These are phyloP conservation scores for Echites panduratus DNA, from an alignment of 257 asterid species.

Conservation along the genomic window DNA sequence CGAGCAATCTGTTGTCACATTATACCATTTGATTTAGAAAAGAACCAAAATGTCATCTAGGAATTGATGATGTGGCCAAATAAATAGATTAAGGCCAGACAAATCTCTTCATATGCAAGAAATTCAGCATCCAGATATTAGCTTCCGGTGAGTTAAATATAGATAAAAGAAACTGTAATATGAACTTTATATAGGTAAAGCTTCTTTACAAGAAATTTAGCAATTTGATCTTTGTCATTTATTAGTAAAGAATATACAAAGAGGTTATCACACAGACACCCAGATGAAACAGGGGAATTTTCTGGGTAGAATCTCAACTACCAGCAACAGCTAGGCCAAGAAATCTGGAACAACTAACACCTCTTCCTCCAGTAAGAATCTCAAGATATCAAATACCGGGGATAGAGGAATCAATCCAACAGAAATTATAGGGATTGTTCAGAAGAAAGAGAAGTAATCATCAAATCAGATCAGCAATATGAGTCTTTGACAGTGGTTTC, in stretches of 20 bases:
- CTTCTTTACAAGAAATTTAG: background rate
- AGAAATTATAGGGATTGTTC: background rate
- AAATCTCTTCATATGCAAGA: too few species aligned
- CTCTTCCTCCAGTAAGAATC: background rate
- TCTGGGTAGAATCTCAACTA: background rate
- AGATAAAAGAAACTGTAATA: background rate
- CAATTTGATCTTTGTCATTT: too few species aligned
- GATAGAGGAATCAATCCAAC: background rate
- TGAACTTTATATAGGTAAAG: background rate
- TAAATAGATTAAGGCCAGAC: too few species aligned
- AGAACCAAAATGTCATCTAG: too few species aligned
- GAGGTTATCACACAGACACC: background rate
- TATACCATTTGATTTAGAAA: background rate
- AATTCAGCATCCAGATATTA: background rate
- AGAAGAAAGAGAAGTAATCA: background rate
- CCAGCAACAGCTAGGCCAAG: background rate
- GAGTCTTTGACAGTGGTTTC: background rate
- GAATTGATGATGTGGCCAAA: too few species aligned
- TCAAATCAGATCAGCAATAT: background rate
- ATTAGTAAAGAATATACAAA: background rate
- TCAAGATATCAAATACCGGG: background rate
- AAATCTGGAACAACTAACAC: background rate
- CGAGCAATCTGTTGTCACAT: conserved; percentile 53
- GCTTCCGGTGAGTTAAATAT: background rate
- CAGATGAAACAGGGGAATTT: background rate